Evolutionary conservation across 106 monocot species (phyloP).

Genomic region (Dioscorea dumetorum): DNA sequence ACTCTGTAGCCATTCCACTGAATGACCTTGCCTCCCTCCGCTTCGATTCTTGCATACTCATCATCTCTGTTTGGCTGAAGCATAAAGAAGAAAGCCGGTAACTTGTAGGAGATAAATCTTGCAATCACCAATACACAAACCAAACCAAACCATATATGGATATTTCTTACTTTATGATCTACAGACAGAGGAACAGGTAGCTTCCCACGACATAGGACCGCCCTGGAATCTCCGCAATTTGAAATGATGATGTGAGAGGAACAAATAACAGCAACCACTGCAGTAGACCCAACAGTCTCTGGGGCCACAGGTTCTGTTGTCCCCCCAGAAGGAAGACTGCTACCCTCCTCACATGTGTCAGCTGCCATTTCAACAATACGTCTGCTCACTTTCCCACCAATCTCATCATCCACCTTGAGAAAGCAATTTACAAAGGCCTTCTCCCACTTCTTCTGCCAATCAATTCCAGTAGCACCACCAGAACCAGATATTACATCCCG

Average conservation of each 20-base stretch:
- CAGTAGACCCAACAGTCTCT: constrained; percentile 92
- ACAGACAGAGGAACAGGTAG: constrained; percentile 65
- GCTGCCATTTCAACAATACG: constrained; percentile 1
- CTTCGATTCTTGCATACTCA: constrained; percentile 84
- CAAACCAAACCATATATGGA: not conserved
- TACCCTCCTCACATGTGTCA: constrained; percentile 6
- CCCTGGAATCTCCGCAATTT: constrained; percentile 96
- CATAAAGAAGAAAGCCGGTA: constrained; percentile 7
- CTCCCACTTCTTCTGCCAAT: constrained; percentile 48
- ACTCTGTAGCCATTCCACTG: constrained; percentile 81
- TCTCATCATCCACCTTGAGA: constrained; percentile 56
- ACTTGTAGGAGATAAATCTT: not conserved
- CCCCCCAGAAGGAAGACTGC: not conserved
- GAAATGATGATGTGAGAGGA: constrained; percentile 83
- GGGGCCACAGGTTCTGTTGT: constrained; percentile 58
- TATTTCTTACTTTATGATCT: constrained; percentile 74
- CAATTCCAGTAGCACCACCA: not conserved
- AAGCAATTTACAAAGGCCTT: constrained; percentile 46
- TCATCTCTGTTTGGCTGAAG: constrained; percentile 85
- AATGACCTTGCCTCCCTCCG: constrained; percentile 74
- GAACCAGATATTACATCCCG: not conserved
- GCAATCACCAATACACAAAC: not conserved
- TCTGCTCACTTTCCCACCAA: constrained; percentile 39
- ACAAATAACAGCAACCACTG: constrained; percentile 77
- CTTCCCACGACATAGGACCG: constrained; percentile 83